A percentile compares a stretch with the other conserved stretches of the same genome.
Evolutionary conservation across 305 asterid species (phyloP).

Genomic region (Lippia alba): DNA sequence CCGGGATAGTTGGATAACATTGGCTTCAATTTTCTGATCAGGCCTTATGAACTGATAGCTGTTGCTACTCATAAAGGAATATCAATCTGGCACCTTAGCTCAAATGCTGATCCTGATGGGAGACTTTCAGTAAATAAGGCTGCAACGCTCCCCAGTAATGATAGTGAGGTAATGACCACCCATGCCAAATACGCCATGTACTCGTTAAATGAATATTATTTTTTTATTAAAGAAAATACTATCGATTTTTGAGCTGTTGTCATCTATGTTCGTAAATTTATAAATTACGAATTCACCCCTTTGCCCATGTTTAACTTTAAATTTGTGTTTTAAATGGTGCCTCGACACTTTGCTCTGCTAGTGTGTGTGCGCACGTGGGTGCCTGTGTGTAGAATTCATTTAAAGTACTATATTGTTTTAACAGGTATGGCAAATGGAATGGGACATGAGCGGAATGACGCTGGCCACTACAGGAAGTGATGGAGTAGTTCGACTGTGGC

Average conservation of each 20-base stretch:
- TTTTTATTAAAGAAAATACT: neutral
- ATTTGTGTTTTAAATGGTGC: neutral
- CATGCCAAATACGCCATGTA: neutral
- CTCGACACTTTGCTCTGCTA: neutral
- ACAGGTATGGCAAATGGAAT: slow-evolving; percentile 1
- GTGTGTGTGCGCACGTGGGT: neutral
- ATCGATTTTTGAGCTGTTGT: no score
- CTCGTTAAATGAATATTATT: no score
- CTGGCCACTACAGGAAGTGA: slow-evolving; percentile 8
- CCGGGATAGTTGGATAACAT: neutral
- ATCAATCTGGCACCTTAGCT: slow-evolving; percentile 86
- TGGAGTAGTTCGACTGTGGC: neutral
- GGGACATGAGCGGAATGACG: slow-evolving; percentile 1
- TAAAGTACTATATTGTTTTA: neutral
- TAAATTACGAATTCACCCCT: no score
- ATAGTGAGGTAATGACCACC: slow-evolving; percentile 62
- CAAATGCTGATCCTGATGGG: slow-evolving; percentile 75
- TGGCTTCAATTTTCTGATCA: slow-evolving; percentile 34
- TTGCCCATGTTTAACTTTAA: no score
- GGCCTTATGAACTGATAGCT: slow-evolving; percentile 90
- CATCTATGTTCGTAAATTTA: no score
- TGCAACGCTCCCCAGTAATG: slow-evolving; percentile 72
- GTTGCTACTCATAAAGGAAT: slow-evolving; percentile 83
- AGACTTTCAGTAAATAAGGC: slow-evolving; percentile 71
- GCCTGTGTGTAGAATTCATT: neutral